Percentiles rank a stretch among this genome's conserved stretches.
Conservation (phyloP, 148 eudicot species). For the Vaccinium corymbosum region DNA sequence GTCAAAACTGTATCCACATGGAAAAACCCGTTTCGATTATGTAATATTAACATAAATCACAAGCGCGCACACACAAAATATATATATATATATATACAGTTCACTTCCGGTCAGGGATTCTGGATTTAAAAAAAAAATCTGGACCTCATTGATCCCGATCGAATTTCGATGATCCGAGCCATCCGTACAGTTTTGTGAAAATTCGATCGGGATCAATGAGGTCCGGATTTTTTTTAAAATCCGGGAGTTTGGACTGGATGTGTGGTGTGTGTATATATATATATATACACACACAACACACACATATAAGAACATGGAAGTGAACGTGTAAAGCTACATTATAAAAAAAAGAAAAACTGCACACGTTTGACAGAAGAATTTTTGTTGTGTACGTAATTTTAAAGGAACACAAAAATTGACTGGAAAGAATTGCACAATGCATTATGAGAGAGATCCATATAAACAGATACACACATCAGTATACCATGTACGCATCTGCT, state of each 20-base stretch:
- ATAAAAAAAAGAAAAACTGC: neutral
- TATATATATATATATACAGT: neutral
- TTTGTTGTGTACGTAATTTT: neutral
- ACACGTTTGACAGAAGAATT: neutral
- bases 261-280: no score
- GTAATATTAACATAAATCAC: neutral
- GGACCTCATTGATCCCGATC: no score
- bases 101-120: no score
- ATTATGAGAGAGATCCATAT: neutral
- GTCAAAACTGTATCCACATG: slow-evolving; percentile 66
- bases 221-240: no score
- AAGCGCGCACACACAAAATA: neutral
- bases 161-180: no score
- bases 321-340: neutral
- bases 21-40: neutral
- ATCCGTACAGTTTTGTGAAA: no score
- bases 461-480: neutral
- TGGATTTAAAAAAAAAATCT: no score
- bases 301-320: neutral
- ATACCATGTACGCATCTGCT: no score
- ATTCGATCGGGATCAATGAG: no score
- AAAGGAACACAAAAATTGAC: neutral
- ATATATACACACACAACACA: no score
- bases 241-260: no score
- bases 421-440: neutral